A percentile compares a stretch with the other conserved stretches of the same genome.
Conservation (phyloP, 768 basidiomycete species). For the Russula griseocarnosa region DNA sequence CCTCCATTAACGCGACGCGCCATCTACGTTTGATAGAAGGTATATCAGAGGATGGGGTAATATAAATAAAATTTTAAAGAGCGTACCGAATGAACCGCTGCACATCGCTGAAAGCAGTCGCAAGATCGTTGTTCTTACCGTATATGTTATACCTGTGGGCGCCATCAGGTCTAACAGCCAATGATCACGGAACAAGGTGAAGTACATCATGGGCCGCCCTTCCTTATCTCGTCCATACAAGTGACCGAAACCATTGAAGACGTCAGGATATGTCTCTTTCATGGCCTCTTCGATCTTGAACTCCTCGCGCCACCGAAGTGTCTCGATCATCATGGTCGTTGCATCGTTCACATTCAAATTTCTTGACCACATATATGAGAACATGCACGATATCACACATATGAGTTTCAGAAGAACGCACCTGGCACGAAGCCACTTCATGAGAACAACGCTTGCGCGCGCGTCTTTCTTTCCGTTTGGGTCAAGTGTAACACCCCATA, state of each 20-base stretch:
- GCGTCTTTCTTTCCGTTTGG: conserved; percentile 56
- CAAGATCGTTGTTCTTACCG: conserved; percentile 61
- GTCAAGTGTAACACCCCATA: conserved; percentile 74
- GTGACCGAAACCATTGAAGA: conserved; percentile 52
- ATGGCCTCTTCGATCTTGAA: conserved; percentile 58
- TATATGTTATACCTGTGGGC: conserved; percentile 69
- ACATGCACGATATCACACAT: not conserved
- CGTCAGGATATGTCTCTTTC: conserved; percentile 43
- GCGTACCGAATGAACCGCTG: conserved; percentile 67
- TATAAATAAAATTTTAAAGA: not conserved
- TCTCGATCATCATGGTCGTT: conserved; percentile 60
- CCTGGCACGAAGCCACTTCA: conserved; percentile 82
- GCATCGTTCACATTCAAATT: conserved; percentile 48
- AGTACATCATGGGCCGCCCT: conserved; percentile 64
- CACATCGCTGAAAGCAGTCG: conserved; percentile 72
- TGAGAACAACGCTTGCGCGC: conserved; percentile 65
- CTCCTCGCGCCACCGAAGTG: conserved; percentile 66
- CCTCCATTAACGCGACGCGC: conserved; percentile 77
- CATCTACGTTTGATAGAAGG: conserved; percentile 44
- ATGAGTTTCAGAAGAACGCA: conserved; percentile 30
- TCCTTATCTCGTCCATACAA: conserved; percentile 68
- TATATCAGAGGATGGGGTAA: not conserved
- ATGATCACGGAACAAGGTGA: conserved; percentile 21
- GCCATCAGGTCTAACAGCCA: not conserved
- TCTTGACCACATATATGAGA: conserved; percentile 38